A percentile compares a stretch with the other conserved stretches of the same genome.
These are phyloP conservation scores for Colletotrichum sp. DNA, from an alignment of 2,329 filamentous ascomycete species.

Conservation along the genomic window DNA sequence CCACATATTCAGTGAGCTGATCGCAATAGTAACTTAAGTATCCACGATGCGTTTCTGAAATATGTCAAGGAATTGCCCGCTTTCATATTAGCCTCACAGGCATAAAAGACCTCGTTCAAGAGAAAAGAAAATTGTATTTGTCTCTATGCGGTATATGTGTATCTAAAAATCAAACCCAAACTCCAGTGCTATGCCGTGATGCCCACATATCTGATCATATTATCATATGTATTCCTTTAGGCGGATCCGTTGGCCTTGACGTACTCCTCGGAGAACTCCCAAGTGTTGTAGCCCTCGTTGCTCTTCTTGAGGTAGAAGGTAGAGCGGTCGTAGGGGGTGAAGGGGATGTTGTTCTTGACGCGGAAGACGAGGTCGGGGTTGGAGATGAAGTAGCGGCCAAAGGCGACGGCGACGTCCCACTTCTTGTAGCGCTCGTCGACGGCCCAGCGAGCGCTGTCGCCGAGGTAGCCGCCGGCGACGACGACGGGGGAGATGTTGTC, in stretches of 20 bases:
- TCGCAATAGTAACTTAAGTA: background rate
- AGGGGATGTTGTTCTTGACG: slow-evolving; percentile 38
- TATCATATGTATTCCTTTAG: background rate
- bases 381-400: slow-evolving; percentile 43
- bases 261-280: slow-evolving; percentile 29
- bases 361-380: slow-evolving; percentile 48
- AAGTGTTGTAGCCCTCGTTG: slow-evolving; percentile 32
- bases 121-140: background rate
- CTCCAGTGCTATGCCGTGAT: slow-evolving; percentile 3
- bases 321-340: slow-evolving; percentile 41
- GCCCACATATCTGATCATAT: background rate
- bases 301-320: slow-evolving; percentile 41
- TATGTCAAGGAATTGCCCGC: background rate
- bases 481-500: slow-evolving; percentile 31
- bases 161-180: background rate
- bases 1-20: accelerated
- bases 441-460: slow-evolving; percentile 25
- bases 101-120: background rate
- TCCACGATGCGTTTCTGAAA: background rate
- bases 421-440: slow-evolving; percentile 31
- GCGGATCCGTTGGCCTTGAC: slow-evolving; percentile 5
- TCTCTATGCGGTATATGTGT: background rate
- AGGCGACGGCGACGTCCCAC: slow-evolving; percentile 31
- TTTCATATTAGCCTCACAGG: background rate
- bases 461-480: slow-evolving; percentile 31